Evolutionary conservation across 208 protist species (phyloP), one percentile per base, ranked within the genome.

Genomic region (Wallacemonas rigidus): DNA sequence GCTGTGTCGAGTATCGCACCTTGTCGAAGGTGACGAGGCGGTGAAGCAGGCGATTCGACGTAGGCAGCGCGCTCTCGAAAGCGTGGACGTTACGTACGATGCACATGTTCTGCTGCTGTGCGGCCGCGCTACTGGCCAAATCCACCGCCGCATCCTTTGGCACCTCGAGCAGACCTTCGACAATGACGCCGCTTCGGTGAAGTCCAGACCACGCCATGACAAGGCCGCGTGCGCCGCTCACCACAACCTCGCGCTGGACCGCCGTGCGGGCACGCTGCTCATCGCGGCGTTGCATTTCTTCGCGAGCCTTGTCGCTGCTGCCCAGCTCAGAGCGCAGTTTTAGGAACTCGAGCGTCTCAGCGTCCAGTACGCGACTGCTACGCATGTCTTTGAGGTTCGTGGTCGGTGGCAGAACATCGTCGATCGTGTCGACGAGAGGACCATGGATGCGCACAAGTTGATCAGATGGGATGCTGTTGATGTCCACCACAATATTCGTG

Each of bases 61-160:
- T 94, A 2, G 92, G 88, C 64, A 97, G 69, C 9, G 92, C 89
- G 35, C 85, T 94, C 48, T 92, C 64, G 63, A 97, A 97, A 57
- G 82, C 74, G 67, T 89, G 68, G 2, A 91, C 92, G 74, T 85
- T 90, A 39, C 87, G 88, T 55, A 97, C 91, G 51, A 95, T 85
- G 68, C 83, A 89, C 47, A 90, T 58, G 12, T 69, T 54, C 35
- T 77, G 58, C 51, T 50, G 12, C 17, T 63, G 9, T 0, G 35
- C 64, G 47, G 55, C 39, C 12, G 36, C 44, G 43, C 41, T 11
- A 1, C 57, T n/a, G 15, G 53, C 11, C 17, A 81, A 51, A 36
- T 74, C 67, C 26, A 79, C 41, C 38, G 44, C 60, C 44, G 63
- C 70, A 4, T 77, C 70, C 6, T 62, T 26, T 15, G 77, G 64